Evolutionary conservation across 352 stramenopile genomes (phyloP).

Genomic region (Globisporangium uncinulatum): DNA sequence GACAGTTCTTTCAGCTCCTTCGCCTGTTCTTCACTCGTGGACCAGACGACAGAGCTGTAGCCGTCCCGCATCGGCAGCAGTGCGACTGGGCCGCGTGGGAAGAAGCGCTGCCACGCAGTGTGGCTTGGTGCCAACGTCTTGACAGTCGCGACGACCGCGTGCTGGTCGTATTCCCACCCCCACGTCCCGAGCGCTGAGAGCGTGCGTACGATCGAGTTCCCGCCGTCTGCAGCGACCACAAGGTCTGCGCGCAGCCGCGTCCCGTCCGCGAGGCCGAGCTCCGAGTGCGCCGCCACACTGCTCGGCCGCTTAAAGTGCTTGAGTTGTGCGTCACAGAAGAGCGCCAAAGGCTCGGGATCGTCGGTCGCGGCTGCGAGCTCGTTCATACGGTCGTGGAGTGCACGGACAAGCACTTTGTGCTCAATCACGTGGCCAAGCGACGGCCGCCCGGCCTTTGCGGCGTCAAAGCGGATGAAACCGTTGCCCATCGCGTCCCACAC

Average conservation of each 20-base stretch:
- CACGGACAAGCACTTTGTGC: constrained; percentile 82
- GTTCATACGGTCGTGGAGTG: constrained; percentile 83
- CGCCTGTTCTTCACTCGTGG: constrained; percentile 74
- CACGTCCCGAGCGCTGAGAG: constrained; percentile 84
- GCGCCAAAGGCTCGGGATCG: constrained; percentile 54
- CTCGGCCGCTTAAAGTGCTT: constrained; percentile 73
- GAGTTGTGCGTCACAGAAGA: constrained; percentile 75
- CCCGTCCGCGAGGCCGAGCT: constrained; percentile 63
- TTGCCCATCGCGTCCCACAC: constrained; percentile 88
- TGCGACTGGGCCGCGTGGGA: constrained; percentile 82
- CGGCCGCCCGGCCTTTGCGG: constrained; percentile 46
- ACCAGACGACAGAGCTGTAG: constrained; percentile 91
- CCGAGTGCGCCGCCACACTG: constrained; percentile 37
- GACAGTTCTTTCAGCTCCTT: constrained; percentile 69
- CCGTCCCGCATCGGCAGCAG: constrained; percentile 88
- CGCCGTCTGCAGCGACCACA: constrained; percentile 86
- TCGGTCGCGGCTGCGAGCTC: constrained; percentile 38
- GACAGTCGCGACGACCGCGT: constrained; percentile 89
- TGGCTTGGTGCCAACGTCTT: constrained; percentile 75
- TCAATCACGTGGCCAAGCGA: constrained; percentile 82
- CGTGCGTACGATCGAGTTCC: constrained; percentile 84
- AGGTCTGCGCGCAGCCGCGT: constrained; percentile 68
- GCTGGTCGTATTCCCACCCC: constrained; percentile 91
- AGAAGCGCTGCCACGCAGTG: constrained; percentile 91
- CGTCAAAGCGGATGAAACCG: constrained; percentile 86